phyloP scores from a whole-genome alignment of 495 filamentous ascomycete species.

The Friedmanniomyces endolithicus region DNA sequence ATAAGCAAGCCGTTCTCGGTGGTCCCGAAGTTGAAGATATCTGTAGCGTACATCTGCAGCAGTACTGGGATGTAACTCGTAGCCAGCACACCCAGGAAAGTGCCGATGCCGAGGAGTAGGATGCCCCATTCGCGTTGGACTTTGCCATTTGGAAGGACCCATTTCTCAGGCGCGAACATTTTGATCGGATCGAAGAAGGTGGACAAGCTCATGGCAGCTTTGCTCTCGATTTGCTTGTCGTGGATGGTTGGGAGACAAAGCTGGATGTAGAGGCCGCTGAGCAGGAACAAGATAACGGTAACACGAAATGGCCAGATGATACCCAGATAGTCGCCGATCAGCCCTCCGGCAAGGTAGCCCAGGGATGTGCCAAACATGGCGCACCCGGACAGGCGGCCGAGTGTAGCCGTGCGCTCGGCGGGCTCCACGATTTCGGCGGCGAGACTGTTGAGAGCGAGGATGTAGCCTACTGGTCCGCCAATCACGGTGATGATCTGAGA shows the following conservation, averaged over 20 bases:
- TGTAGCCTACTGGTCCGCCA: slow-evolving; percentile 45
- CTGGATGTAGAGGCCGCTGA: slow-evolving; percentile 13
- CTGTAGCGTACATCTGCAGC: slow-evolving; percentile 34
- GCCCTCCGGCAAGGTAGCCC: slow-evolving; percentile 42
- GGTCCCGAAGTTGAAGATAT: slow-evolving; percentile 41
- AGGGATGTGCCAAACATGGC: slow-evolving; percentile 43
- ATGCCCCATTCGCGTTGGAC: slow-evolving; percentile 38
- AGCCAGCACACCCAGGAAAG: slow-evolving; percentile 44
- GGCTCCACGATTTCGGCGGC: slow-evolving; percentile 40
- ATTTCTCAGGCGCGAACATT: slow-evolving; percentile 38
- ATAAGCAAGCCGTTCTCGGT: slow-evolving; percentile 42
- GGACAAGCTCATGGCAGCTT: slow-evolving; percentile 24
- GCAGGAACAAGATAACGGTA: slow-evolving; percentile 32
- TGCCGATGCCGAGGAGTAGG: slow-evolving; percentile 40
- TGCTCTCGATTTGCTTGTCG: slow-evolving; percentile 15
- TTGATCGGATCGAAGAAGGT: slow-evolving; percentile 43
- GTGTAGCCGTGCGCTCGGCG: slow-evolving; percentile 38
- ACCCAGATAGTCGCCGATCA: slow-evolving; percentile 40
- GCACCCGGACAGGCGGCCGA: slow-evolving; percentile 43
- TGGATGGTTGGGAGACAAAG: slow-evolving; percentile 32
- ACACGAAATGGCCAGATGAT: slow-evolving; percentile 42
- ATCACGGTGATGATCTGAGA: slow-evolving; percentile 45
- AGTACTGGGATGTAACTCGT: slow-evolving; percentile 40
- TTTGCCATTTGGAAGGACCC: slow-evolving; percentile 32
- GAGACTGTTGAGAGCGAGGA: slow-evolving; percentile 43